These are phyloP conservation scores for Camelina sativa DNA, from an alignment of 345 rosid genomes.

Conservation along the genomic window DNA sequence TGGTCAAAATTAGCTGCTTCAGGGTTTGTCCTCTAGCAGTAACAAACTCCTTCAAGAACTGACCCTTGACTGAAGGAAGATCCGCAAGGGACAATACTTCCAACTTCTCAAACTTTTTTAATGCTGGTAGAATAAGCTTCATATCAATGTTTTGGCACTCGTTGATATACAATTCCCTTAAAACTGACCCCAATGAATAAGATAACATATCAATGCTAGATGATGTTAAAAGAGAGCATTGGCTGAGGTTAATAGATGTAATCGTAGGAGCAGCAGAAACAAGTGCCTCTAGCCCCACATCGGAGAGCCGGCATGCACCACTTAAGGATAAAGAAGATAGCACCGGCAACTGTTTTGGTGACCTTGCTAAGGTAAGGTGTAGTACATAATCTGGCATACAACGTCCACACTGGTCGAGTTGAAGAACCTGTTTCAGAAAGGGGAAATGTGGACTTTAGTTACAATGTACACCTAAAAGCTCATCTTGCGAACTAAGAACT, in stretches of 20 bases:
- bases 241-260: slow-evolving; percentile 73
- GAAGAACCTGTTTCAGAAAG: slow-evolving; percentile 70
- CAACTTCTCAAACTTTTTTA: slow-evolving; percentile 64
- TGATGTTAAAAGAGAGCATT: slow-evolving; percentile 78
- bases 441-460: slow-evolving; percentile 7
- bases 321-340: slow-evolving; percentile 66
- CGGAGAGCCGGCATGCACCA: slow-evolving; percentile 87
- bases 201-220: slow-evolving; percentile 63
- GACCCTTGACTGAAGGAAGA: slow-evolving; percentile 64
- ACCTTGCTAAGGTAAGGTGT: slow-evolving; percentile 57
- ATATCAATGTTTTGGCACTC: slow-evolving; percentile 79
- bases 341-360: slow-evolving; percentile 58
- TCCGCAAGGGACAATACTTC: slow-evolving; percentile 77
- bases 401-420: slow-evolving; percentile 84
- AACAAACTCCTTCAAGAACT: slow-evolving; percentile 54
- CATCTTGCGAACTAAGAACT: not conserved
- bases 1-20: slow-evolving; percentile 71
- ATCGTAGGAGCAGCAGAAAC: slow-evolving; percentile 69
- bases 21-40: slow-evolving; percentile 56
- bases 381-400: slow-evolving; percentile 73
- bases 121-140: slow-evolving; percentile 61
- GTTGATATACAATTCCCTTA: slow-evolving; percentile 72
- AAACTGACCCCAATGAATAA: slow-evolving; percentile 59
- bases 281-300: slow-evolving; percentile 65
- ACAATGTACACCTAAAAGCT: not conserved